These are phyloP conservation scores for Elasticomyces elasticus DNA, from an alignment of 495 filamentous ascomycete species.

Conservation along the genomic window DNA sequence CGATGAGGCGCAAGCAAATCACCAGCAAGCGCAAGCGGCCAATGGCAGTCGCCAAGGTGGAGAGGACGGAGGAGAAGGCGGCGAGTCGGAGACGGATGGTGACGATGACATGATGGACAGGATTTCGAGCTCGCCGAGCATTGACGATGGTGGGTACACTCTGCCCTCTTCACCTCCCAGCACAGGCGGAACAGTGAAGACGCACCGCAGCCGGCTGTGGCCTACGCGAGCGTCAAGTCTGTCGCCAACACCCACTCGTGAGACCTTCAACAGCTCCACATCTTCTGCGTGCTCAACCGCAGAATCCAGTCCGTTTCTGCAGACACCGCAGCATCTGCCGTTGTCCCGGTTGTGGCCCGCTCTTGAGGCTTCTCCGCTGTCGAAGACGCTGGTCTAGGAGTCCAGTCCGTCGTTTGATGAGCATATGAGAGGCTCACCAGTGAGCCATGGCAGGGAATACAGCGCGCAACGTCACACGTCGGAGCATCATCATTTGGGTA, in stretches of 20 bases:
- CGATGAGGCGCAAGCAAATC: constrained; percentile 19
- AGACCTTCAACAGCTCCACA: constrained; percentile 19
- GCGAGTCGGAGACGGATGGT: constrained; percentile 63
- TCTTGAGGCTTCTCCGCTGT: constrained; percentile 43
- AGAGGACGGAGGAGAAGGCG: constrained; percentile 53
- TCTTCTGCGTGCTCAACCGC: constrained; percentile 5
- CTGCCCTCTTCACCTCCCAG: constrained; percentile 22
- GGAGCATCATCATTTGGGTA: constrained; percentile 20
- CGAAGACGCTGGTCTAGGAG: constrained; percentile 7
- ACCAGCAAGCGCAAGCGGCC: constrained; percentile 10
- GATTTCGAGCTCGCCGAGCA: constrained; percentile 95
- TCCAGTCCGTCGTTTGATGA: constrained; percentile 9
- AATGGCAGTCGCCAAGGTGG: constrained; percentile 30
- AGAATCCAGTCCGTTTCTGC: constrained; percentile 34
- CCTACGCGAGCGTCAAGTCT: constrained; percentile 26
- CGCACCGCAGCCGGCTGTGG: constrained; percentile 14
- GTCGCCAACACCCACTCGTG: constrained; percentile 22
- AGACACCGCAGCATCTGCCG: constrained; percentile 30
- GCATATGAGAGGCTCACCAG: background rate
- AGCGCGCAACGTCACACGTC: background rate
- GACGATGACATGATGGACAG: constrained; percentile 93
- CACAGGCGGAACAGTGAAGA: background rate
- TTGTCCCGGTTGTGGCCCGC: constrained; percentile 17
- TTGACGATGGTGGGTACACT: constrained; percentile 84
- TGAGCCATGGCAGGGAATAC: background rate